Conservation (phyloP, 129 eudicot species). For the Erigeron canadensis region DNA sequence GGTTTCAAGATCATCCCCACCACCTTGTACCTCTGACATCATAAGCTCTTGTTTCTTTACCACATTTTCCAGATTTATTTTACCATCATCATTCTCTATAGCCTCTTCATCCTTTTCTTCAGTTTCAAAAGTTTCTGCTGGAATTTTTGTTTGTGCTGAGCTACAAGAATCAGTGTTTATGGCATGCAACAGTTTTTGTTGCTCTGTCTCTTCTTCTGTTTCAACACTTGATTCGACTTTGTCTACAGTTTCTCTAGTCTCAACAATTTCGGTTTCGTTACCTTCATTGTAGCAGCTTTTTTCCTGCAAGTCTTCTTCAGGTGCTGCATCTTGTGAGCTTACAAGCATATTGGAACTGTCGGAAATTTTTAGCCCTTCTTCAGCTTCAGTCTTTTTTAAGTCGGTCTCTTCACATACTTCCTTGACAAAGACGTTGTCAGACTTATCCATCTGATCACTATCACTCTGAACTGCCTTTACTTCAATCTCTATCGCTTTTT, state of each 20-base stretch:
- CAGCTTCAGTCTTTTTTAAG: slow-evolving; percentile 3
- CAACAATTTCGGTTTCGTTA: background rate
- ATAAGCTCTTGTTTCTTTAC: slow-evolving; percentile 13
- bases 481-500: too few relatives aligned
- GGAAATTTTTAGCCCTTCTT: slow-evolving; percentile 13
- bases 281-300: slow-evolving; percentile 15
- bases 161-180: too few relatives aligned
- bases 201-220: background rate
- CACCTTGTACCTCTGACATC: background rate
- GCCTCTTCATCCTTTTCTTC: slow-evolving; percentile 14
- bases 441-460: slow-evolving; percentile 14
- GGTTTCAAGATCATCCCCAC: background rate
- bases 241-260: slow-evolving; percentile 5
- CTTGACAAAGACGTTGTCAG: background rate
- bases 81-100: background rate
- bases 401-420: slow-evolving; percentile 22
- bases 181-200: too few relatives aligned
- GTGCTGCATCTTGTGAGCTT: background rate
- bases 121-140: background rate
- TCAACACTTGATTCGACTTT: slow-evolving; percentile 20
- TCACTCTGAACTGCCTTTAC: slow-evolving; percentile 14
- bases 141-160: background rate
- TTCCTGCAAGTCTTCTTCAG: slow-evolving; percentile 22
- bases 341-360: background rate
- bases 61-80: background rate